These are phyloP conservation scores for Draba incana DNA, from an alignment of 345 rosid species.

Conservation along the genomic window DNA sequence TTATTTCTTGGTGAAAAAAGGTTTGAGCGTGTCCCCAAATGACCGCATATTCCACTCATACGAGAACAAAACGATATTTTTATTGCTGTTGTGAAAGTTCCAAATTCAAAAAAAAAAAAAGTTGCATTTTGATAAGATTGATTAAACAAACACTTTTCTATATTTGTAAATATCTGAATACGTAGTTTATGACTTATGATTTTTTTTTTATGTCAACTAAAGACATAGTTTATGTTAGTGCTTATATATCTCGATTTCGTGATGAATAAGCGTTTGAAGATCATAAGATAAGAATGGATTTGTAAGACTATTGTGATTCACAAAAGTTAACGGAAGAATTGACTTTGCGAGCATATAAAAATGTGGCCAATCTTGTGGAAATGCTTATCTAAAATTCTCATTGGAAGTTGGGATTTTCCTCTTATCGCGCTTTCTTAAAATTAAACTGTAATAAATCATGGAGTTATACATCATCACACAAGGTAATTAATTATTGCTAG, in stretches of 20 bases:
- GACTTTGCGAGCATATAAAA: conserved; percentile 12
- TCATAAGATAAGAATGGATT: neutral
- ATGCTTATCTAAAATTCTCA: conserved; percentile 12
- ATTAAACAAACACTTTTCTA: neutral
- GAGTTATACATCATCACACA: neutral
- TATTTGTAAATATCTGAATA: neutral
- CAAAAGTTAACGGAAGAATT: conserved; percentile 2
- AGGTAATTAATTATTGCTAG: neutral
- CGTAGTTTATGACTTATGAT: no score
- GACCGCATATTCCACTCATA: conserved; percentile 20
- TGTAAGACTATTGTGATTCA: neutral
- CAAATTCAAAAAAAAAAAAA: no score
- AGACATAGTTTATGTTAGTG: no score
- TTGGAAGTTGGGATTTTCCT: conserved; percentile 30
- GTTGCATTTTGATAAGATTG: neutral
- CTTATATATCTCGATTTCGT: neutral
- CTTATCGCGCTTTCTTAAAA: neutral
- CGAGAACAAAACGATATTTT: conserved; percentile 11
- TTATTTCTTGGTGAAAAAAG: neutral
- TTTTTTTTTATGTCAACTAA: no score
- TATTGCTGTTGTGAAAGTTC: neutral
- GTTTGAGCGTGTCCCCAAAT: conserved; percentile 5
- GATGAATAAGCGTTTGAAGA: neutral
- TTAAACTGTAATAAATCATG: conserved; percentile 3
- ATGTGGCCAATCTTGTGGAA: conserved; percentile 19